Conservation (phyloP, 1,284 basidiomycete species). For the Anthracocystis setariae region DNA sequence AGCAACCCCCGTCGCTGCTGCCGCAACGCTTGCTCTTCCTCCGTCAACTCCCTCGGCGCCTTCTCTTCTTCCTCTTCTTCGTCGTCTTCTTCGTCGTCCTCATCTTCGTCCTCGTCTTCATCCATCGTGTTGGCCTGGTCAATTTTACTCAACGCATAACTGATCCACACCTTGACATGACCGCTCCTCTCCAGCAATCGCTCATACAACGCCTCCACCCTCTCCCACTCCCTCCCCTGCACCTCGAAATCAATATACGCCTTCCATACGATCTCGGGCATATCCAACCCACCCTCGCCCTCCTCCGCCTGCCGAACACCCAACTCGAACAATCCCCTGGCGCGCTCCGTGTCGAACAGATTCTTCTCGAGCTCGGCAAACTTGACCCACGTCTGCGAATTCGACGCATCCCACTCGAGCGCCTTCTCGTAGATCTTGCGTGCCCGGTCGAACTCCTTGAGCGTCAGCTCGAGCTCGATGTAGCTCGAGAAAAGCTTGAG, state of each 20-base stretch:
- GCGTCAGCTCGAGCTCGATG: conserved; percentile 62
- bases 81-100: conserved; percentile 70
- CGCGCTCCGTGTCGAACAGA: conserved; percentile 88
- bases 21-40: conserved; percentile 38
- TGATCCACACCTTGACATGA: conserved; percentile 80
- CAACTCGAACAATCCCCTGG: conserved; percentile 94
- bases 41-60: conserved; percentile 39
- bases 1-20: conserved; percentile 74
- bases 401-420: conserved; percentile 69
- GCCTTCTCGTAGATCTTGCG: conserved; percentile 93
- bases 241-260: conserved; percentile 97
- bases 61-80: conserved; percentile 69
- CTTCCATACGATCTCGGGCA: conserved; percentile 87
- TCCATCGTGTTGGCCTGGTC: conserved; percentile 74
- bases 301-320: conserved; percentile 78
- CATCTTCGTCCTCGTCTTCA: conserved; percentile 78
- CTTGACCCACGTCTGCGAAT: conserved; percentile 80
- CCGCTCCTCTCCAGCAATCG: conserved; percentile 85
- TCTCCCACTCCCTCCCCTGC: conserved; percentile 89
- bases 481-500: conserved; percentile 71
- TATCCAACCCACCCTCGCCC: conserved; percentile 77
- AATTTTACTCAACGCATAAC: conserved; percentile 69
- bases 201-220: conserved; percentile 87
- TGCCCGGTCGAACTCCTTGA: conserved; percentile 88
- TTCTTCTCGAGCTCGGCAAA: conserved; percentile 94